Evolutionary conservation across 352 stramenopile species (phyloP).

Genomic region (Pythium periplocum): DNA sequence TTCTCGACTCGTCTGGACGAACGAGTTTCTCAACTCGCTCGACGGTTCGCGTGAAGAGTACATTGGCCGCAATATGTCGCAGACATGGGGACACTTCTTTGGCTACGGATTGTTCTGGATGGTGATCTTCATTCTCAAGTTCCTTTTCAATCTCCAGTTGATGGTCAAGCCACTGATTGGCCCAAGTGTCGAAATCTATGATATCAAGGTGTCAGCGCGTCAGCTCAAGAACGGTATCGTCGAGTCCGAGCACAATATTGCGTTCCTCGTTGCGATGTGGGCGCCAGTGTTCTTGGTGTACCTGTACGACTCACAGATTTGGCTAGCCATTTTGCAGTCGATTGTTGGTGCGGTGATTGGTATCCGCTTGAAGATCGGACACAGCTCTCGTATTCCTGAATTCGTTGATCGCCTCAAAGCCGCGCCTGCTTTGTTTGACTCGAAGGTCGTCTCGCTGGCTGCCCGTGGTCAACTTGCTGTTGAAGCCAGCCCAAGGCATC

Average conservation of each 20-base stretch:
- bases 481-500: constrained; percentile 30
- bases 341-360: constrained; percentile 73
- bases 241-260: constrained; percentile 75
- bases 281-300: constrained; percentile 77
- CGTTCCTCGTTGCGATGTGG: constrained; percentile 78
- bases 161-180: constrained; percentile 96
- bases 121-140: constrained; percentile 90
- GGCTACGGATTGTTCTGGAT: constrained; percentile 74
- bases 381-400: constrained; percentile 73
- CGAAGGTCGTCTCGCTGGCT: constrained; percentile 70
- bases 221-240: constrained; percentile 53
- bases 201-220: constrained; percentile 41
- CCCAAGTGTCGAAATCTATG: constrained; percentile 94
- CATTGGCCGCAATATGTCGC: constrained; percentile 74
- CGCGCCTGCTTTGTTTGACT: constrained; percentile 67
- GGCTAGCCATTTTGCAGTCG: constrained; percentile 78
- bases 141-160: constrained; percentile 96
- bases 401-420: constrained; percentile 63
- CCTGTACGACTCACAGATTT: constrained; percentile 86
- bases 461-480: constrained; percentile 62
- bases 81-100: constrained; percentile 60
- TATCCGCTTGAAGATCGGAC: constrained; percentile 74
- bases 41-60: constrained; percentile 75
- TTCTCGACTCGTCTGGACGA: constrained; percentile 47
- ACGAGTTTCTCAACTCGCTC: constrained; percentile 47